These are phyloP conservation scores for Akanthomyces dipterigenus DNA, from an alignment of 2,329 filamentous ascomycete genomes.

Conservation along the genomic window DNA sequence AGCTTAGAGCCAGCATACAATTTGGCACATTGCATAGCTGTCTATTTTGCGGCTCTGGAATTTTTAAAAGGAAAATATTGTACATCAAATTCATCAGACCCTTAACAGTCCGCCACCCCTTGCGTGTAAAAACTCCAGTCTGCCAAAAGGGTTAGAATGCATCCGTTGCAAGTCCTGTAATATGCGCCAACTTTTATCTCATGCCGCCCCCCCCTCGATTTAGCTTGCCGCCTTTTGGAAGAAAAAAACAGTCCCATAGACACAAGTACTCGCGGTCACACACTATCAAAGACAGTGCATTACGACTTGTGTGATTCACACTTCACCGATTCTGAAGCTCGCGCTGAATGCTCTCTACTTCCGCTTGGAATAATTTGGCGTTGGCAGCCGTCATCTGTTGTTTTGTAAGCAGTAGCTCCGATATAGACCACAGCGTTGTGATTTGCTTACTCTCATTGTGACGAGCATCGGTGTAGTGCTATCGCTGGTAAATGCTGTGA, in stretches of 20 bases:
- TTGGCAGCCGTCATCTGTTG: constrained; percentile 47
- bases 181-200: constrained; percentile 12
- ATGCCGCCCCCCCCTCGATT: not conserved
- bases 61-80: constrained; percentile 3
- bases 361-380: constrained; percentile 45
- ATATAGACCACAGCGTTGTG: not conserved
- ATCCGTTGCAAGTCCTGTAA: constrained; percentile 3
- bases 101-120: constrained; percentile 1
- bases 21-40: not conserved
- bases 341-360: constrained; percentile 43
- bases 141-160: constrained; percentile 6
- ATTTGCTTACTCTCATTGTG: constrained; percentile 49
- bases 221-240: not conserved
- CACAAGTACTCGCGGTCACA: not conserved
- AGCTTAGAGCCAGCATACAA: not conserved
- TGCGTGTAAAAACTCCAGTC: constrained; percentile 10
- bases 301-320: not conserved
- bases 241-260: not conserved
- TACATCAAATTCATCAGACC: constrained; percentile 9
- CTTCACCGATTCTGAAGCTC: constrained; percentile 38
- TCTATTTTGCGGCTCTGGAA: not conserved
- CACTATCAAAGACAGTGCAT: not conserved
- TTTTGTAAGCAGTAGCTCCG: constrained; percentile 6
- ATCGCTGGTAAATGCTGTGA: constrained; percentile 55
- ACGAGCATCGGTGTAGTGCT: constrained; percentile 50